Percentiles rank a stretch among this genome's conserved stretches.
phyloP scores from a whole-genome alignment of 345 rosid genomes.

The Arabidopsis arenosa region DNA sequence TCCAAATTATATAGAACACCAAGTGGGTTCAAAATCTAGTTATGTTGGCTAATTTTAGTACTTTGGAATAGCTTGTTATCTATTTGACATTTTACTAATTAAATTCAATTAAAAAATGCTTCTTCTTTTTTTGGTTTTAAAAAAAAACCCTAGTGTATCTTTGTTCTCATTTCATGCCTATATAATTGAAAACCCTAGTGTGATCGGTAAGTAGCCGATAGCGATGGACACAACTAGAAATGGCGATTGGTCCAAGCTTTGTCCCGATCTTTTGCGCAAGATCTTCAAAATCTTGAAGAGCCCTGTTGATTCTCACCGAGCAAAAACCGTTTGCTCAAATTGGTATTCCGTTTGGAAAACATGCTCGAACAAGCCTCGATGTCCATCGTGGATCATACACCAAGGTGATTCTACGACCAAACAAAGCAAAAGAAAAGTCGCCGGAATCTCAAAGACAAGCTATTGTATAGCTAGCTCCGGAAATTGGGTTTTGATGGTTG shows the following conservation, averaged over 20 bases:
- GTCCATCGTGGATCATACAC: constrained; percentile 18
- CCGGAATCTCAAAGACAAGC: rapidly evolving
- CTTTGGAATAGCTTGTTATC: too few relatives aligned
- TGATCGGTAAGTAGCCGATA: neutral
- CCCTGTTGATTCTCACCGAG: constrained; percentile 23
- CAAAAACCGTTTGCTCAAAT: constrained; percentile 25
- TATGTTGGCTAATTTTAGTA: too few relatives aligned
- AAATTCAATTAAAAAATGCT: too few relatives aligned
- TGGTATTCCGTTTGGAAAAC: constrained; percentile 29
- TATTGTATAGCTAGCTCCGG: constrained; percentile 14
- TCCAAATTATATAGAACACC: too few relatives aligned
- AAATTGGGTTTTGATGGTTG: neutral
- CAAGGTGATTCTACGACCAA: neutral
- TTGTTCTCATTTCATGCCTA: too few relatives aligned
- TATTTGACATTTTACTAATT: too few relatives aligned
- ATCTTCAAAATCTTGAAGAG: constrained; percentile 2
- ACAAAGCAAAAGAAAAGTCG: neutral
- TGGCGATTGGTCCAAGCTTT: constrained; percentile 30
- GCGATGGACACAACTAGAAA: neutral
- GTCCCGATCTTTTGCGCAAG: neutral
- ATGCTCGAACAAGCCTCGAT: neutral
- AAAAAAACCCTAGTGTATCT: too few relatives aligned
- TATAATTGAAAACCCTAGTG: neutral
- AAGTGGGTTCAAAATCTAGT: too few relatives aligned
- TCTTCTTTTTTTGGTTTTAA: too few relatives aligned